Evolutionary conservation across 768 basidiomycete species (phyloP), one percentile per base, ranked within the genome.

Genomic region (Collybia mongolica): DNA sequence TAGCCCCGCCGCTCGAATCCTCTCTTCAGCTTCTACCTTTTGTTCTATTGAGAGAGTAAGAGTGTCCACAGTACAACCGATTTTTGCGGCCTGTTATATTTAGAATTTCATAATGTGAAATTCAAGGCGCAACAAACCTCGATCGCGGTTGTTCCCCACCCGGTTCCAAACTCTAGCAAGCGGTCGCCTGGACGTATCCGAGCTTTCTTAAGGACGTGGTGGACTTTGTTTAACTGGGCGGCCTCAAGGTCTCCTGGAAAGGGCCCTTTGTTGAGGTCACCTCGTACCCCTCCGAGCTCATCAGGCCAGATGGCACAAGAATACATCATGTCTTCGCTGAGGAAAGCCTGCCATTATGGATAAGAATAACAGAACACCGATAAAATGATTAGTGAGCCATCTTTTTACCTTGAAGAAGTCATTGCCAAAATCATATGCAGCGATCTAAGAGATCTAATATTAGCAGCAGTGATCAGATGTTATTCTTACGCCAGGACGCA

Each of bases 151-250:
- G 71, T 68, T 5, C 80, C 80, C 80, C 81, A 82, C 6, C 81
- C 81, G 6, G 72, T 73, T 6, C 80, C 81, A 47, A 82, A 79
- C 62, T 83, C 79, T 1, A 83, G 66, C 0, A 82, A 70, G 49
- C 76, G 60, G 49, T 79, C 72, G 0, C 75, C 77, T 4, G 72
- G 63, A 20, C 60, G 60, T 41, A 83, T 71, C 32, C 76, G 68
- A 12, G 79, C 79, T 58, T 75, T 77, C 9, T 58, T 56, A 44
- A 81, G 72, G 55, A 82, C 74, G 14, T 52, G 26, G 1, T 35
- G 28, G 6, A 59, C 55, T 17, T 57, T 59, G 8, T 41, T 22
- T 0, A 29, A 11, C 29, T 59, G 58, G 1, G 58, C 58, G 3
- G 23, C 43, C 42, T 59, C 55, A 1, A 59, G 50, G 29, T 54